Evolutionary conservation across 179 eudicot species (phyloP), one percentile per base, ranked within the genome.

Genomic region (Kewa caespitosa): DNA sequence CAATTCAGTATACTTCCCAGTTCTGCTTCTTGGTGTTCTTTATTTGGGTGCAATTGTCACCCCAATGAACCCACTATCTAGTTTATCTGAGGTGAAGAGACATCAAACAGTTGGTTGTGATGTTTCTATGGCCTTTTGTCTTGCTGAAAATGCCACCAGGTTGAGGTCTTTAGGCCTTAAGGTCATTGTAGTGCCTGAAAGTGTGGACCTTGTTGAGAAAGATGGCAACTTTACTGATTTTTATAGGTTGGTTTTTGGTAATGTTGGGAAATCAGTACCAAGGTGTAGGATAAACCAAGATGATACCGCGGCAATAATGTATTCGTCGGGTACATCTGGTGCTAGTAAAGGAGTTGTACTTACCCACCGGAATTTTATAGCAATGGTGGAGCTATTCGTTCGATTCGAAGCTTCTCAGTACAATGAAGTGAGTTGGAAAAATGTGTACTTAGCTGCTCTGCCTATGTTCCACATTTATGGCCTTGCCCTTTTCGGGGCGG

Each of bases 391-490:
- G 62, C 74, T 89, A 2, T 94, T 94, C 80, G 88, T 90, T 43
- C 43, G 94, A 27, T 92, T 92, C 80, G 98, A 92, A 77, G 94
- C 94, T 61, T 87, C 94, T 8, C 88, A 84, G 17, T 90, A 94
- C 67, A 80, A 78, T 14, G 84, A 84, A 59, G 34, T 52, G 48
- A 76, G 83, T 42, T 78, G 74, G 14, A 82, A 82, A 6, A 89
- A 82, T 78, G 94, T 90, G 20, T 86, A 87, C 64, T 83, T 92
- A 79, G 97, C 82, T 31, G 87, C 85, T 85, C 57, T 90, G 39
- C 98, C 98, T 0, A 94, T 94, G 98, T 94, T 90, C 27, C 98
- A 94, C 72, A 82, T 94, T 7, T 94, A 90, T 75, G 98, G 98
- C 20, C 90, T 94, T 64, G 81, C 92, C 0, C 87, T 88, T n/a